phyloP scores from a whole-genome alignment of 305 asterid genomes.

The Ilex paraguariensis region DNA sequence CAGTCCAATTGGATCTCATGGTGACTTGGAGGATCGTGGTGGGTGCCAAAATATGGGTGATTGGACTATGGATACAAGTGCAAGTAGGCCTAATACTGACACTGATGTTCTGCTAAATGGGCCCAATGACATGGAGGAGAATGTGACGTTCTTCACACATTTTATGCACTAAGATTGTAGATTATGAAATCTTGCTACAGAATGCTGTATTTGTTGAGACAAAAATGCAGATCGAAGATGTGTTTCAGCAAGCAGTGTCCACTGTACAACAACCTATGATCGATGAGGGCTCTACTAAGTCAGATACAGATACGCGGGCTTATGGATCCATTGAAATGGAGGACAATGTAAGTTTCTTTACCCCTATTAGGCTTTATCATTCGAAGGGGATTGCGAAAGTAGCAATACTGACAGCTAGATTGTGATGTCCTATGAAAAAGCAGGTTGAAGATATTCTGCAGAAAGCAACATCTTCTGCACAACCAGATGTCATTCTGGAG shows the following conservation, averaged over 20 bases:
- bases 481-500: conserved; percentile 23
- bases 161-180: neutral
- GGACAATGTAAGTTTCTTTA: conserved; percentile 10
- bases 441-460: conserved; percentile 21
- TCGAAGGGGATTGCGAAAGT: neutral
- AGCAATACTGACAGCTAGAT: neutral
- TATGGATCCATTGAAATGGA: conserved; percentile 14
- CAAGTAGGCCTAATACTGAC: too few species aligned
- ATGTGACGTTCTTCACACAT: conserved; percentile 14
- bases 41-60: too few species aligned
- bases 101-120: too few species aligned
- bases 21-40: too few species aligned
- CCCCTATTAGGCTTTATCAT: neutral
- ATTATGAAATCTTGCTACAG: neutral
- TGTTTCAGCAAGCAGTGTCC: conserved; percentile 6
- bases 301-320: conserved; percentile 8
- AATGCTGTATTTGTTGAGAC: conserved; percentile 8
- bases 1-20: too few species aligned
- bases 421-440: conserved; percentile 1
- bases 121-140: too few species aligned
- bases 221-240: conserved; percentile 24
- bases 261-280: conserved; percentile 11
- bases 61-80: too few species aligned
- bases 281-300: conserved; percentile 11
- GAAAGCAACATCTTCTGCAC: conserved; percentile 13